These are phyloP conservation scores for Dichotomopilus funicola DNA, from an alignment of 2,329 filamentous ascomycete genomes.

Conservation along the genomic window DNA sequence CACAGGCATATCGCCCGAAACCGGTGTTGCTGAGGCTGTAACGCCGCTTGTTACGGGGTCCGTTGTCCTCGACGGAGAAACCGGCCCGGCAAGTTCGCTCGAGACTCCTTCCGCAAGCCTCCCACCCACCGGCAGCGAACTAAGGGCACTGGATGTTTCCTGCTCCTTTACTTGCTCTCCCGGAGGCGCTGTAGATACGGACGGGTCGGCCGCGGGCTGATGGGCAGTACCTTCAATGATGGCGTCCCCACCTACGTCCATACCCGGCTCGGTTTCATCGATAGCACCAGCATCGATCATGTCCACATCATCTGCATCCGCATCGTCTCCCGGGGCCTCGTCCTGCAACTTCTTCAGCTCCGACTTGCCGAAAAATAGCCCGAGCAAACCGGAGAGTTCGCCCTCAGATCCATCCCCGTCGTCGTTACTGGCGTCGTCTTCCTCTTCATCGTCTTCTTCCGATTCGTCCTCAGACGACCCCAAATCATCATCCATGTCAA, in stretches of 20 bases:
- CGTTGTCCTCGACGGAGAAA: neutral
- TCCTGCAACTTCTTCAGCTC: constrained; percentile 49
- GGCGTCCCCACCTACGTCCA: neutral
- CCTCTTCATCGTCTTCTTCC: constrained; percentile 38
- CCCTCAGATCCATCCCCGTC: constrained; percentile 38
- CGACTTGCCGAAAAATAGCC: constrained; percentile 53
- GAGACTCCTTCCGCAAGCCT: too few relatives aligned
- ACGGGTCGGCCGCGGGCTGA: neutral
- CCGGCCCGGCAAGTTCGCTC: neutral
- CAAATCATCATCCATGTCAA: constrained; percentile 63
- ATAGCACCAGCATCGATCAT: constrained; percentile 29
- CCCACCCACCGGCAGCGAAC: too few relatives aligned
- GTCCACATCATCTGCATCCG: constrained; percentile 19
- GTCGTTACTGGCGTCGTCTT: constrained; percentile 32
- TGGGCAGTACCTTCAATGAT: neutral
- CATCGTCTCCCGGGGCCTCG: constrained; percentile 27
- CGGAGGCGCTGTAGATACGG: neutral
- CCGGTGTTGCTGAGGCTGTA: too few relatives aligned
- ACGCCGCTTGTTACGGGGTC: too few relatives aligned
- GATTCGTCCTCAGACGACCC: constrained; percentile 48
- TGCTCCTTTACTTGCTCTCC: neutral
- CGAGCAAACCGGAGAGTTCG: constrained; percentile 43
- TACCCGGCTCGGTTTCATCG: neutral
- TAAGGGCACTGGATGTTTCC: too few relatives aligned
- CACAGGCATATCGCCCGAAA: too few relatives aligned